Base-by-base conservation (phyloP, 2,329 filamentous ascomycete species). In the Ustilaginoidea virens region DNA sequence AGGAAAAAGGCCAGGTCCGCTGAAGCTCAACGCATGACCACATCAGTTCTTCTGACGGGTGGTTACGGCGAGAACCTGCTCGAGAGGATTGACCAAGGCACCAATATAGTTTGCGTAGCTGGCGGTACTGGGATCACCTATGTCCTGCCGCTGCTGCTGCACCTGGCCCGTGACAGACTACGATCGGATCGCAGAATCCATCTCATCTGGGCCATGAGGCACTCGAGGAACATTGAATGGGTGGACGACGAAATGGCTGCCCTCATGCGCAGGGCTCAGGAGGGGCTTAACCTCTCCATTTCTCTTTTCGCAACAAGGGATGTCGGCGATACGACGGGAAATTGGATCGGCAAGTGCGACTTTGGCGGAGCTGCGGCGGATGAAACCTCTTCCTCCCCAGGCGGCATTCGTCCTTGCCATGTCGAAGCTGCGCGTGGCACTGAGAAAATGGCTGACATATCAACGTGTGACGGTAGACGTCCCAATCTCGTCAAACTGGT, bases 121-220 rank as follows among this genome's bases (percentile, higher is more conserved):
- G 54, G 54, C 27, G 54, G 54, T 15, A 58, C 54, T 2, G 54
- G 54, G 2, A 54, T 58, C 23, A 46, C 52, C 7, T 57, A 54
- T 28, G 53, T 56, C 2, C 43, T 58, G 7, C 53, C 55, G 1
- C 32, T 52, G 3, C 48, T 55, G 10, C 39, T 55, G 11, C 35
- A 47, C 10, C 43, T 54, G 7, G 45, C 47, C 17, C 45, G 41
- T 20, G 40, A 36, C 13, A 53, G 70, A n/a, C 49, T 72, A 5
- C 63, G 46, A 25, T 37, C 48, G 16, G 49, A 60, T 30, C 52
- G 61, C 29, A 60, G 55, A 34, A 45, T 78, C 2, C 65, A 74
- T 39, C 62, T 80, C n/a, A 53, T 78, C 32, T 80, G 75, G 75
- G 64, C 67, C 2, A 56, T 80, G 21, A 60, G 72, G 10, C 61